Base-by-base conservation (phyloP, 1,284 basidiomycete genomes). In the Melampsora larici-populina region DNA sequence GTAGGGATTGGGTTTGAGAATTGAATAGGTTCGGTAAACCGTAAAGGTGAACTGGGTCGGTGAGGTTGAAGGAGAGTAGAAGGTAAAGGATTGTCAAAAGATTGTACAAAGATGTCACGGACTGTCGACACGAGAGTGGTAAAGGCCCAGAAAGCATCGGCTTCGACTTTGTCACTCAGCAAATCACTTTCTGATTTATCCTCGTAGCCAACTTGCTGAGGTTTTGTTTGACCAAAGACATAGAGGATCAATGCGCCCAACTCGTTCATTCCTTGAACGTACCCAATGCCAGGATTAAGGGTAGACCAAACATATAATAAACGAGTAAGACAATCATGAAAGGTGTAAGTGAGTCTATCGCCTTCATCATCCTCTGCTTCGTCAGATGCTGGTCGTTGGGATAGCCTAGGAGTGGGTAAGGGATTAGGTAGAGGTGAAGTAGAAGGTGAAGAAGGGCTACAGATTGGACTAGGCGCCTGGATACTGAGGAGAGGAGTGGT, bases 111-210 rank as follows among this genome's bases (percentile, higher is more conserved):
- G 55, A 60, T n/a, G 21, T 65, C 63, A 7, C 63, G 24, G 21
- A 65, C 21, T 21, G 29, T 29, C 11, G 31, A 29, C 36, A 65
- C 15, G 21, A 65, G 31, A 65, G 24, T 40, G 31, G 63, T 65
- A 65, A 65, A 65, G 31, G 63, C 63, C 63, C 63, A 65, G n/a
- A 65, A 65, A 15, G 26, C 31, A 65, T 65, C 63, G 21, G 63
- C 63, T 65, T 65, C 63, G 31, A 65, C 31, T 15, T 29, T 13
- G 9, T 40, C 36, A 31, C 24, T n/a, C 13, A 21, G 21, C 31
- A 65, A 58, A 58, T 58, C 26, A 40, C 26, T 11, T 29, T 60
- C 17, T 24, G 55, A 29, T n/a, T 60, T 11, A 29, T 60, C 11
- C n/a, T n/a, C n/a, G 29, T 29, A 17, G 17, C 17, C n/a, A n/a